Percentiles rank a stretch among this genome's conserved stretches.
These are phyloP conservation scores for Apiospora malaysiana DNA, from an alignment of 2,329 filamentous ascomycete genomes.

Conservation along the genomic window DNA sequence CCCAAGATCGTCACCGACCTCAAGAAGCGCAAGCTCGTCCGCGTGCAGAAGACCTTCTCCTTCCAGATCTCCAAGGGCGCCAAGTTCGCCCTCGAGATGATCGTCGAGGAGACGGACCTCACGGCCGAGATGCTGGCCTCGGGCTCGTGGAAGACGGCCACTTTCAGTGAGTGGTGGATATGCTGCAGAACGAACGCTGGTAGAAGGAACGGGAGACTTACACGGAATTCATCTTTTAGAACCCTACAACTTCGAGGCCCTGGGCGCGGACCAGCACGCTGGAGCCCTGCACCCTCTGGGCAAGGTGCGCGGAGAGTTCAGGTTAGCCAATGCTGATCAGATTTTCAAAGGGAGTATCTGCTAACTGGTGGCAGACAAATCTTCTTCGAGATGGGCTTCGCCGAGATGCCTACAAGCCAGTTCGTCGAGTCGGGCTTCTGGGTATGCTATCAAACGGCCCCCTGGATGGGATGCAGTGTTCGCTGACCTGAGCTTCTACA, in stretches of 20 bases:
- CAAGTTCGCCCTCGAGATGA: constrained; percentile 87
- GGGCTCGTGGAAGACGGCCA: constrained; percentile 89
- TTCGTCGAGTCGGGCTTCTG: constrained; percentile 98
- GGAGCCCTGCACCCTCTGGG: constrained; percentile 76
- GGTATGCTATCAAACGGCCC: constrained; percentile 38
- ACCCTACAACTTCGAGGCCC: constrained; percentile 59
- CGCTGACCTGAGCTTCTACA: constrained; percentile 15
- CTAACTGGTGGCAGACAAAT: constrained; percentile 61
- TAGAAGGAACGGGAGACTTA: neutral
- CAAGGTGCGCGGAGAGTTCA: constrained; percentile 95
- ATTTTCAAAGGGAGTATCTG: neutral
- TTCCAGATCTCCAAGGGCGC: constrained; percentile 85
- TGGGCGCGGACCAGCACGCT: constrained; percentile 65
- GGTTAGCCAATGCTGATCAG: constrained; percentile 40
- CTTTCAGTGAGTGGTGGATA: constrained; percentile 64
- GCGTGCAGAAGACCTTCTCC: constrained; percentile 80
- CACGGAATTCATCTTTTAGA: neutral
- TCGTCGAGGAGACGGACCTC: constrained; percentile 93
- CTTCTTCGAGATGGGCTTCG: constrained; percentile 99
- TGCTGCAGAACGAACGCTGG: neutral
- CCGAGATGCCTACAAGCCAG: constrained; percentile 94
- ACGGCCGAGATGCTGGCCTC: constrained; percentile 89
- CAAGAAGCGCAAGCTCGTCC: constrained; percentile 90
- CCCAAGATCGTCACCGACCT: constrained; percentile 79
- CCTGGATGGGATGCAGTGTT: neutral